phyloP scores from a whole-genome alignment of 2,329 filamentous ascomycete genomes.

The Biscogniauxia marginata region DNA sequence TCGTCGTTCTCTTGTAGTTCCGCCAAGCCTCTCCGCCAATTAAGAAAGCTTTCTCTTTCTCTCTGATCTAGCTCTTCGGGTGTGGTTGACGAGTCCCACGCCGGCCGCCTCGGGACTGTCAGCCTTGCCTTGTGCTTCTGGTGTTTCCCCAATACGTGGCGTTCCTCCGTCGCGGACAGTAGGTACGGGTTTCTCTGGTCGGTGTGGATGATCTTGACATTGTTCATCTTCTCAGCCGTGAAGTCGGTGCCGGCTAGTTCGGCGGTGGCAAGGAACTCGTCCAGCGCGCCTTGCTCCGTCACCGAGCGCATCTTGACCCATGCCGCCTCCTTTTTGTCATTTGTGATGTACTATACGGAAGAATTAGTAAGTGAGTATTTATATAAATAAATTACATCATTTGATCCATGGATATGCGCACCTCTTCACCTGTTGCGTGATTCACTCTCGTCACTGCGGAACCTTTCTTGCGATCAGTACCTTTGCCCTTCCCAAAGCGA shows the following conservation, averaged over 20 bases:
- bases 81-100: constrained; percentile 86
- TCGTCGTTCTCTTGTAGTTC: constrained; percentile 94
- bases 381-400: too few species aligned
- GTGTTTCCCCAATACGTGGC: constrained; percentile 75
- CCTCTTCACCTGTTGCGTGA: constrained; percentile 75
- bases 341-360: constrained; percentile 72
- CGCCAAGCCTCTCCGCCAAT: constrained; percentile 87
- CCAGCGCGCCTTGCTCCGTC: constrained; percentile 92
- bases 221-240: constrained; percentile 98
- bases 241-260: constrained; percentile 98
- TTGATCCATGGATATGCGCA: constrained; percentile 32
- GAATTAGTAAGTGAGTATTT: constrained; percentile 5
- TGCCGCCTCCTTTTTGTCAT: constrained; percentile 82
- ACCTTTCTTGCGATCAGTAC: constrained; percentile 72
- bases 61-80: constrained; percentile 73
- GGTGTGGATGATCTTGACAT: constrained; percentile 96
- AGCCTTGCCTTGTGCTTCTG: constrained; percentile 73
- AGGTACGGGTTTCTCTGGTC: constrained; percentile 96
- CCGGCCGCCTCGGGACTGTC: constrained; percentile 84
- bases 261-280: constrained; percentile 94
- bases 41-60: constrained; percentile 78
- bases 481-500: constrained; percentile 92
- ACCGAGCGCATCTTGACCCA: constrained; percentile 99
- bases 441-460: constrained; percentile 65
- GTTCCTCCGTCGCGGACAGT: constrained; percentile 81